These are phyloP conservation scores for Ulvella scutata DNA, from an alignment of 139 green algal species.

Conservation along the genomic window DNA sequence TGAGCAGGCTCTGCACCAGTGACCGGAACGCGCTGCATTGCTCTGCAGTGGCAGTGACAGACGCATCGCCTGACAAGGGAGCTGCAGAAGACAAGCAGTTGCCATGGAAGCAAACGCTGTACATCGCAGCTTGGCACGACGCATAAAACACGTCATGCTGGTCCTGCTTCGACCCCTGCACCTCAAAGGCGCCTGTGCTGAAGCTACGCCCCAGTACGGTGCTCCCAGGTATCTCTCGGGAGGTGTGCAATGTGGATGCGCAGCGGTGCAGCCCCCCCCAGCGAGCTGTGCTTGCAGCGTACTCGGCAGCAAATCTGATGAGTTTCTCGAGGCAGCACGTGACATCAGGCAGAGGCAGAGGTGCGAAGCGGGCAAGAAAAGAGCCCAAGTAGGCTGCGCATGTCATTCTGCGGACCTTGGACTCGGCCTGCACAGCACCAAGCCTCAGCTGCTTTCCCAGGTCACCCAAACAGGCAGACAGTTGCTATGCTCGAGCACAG, in stretches of 20 bases:
- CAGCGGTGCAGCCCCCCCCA: not conserved
- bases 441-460: too few relatives aligned
- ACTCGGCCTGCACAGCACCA: not conserved
- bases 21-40: conserved; percentile 10
- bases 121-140: conserved; percentile 62
- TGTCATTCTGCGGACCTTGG: not conserved
- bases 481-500: too few relatives aligned
- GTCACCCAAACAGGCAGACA: too few relatives aligned
- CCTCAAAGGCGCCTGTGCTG: not conserved
- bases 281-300: not conserved
- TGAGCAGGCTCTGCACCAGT: conserved; percentile 33
- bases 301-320: conserved; percentile 9
- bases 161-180: not conserved
- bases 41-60: conserved; percentile 12
- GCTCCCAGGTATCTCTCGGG: not conserved
- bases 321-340: conserved; percentile 26
- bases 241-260: not conserved
- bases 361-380: conserved; percentile 65
- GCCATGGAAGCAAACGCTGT: conserved; percentile 83
- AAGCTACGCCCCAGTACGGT: not conserved
- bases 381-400: conserved; percentile 66
- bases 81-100: conserved; percentile 24
- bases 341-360: conserved; percentile 34
- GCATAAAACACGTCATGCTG: conserved; percentile 45
- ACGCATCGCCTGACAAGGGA: conserved; percentile 4